A percentile compares a stretch with the other conserved stretches of the same genome.
These are phyloP conservation scores for Calonectria montana DNA, from an alignment of 2,329 filamentous ascomycete species.

Conservation along the genomic window DNA sequence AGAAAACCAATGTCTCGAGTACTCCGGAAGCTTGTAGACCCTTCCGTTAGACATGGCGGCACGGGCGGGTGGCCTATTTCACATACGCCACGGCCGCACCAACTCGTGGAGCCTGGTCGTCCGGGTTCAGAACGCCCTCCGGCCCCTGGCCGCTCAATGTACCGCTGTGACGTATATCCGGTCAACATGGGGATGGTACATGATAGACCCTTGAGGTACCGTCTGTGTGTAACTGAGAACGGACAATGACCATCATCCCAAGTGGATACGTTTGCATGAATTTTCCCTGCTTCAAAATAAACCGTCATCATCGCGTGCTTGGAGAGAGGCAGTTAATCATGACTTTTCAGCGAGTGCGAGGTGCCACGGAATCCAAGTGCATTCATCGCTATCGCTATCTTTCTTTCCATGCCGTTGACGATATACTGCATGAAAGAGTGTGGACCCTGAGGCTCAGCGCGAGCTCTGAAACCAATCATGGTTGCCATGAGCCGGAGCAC, in stretches of 20 bases:
- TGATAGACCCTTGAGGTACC: conserved; percentile 4
- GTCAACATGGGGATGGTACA: background rate
- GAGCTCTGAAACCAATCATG: conserved; percentile 32
- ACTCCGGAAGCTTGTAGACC: conserved; percentile 20
- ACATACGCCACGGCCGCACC: conserved; percentile 38
- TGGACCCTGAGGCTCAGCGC: conserved; percentile 44
- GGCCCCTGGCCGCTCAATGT: background rate
- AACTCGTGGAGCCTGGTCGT: conserved; percentile 16
- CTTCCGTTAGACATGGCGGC: conserved; percentile 29
- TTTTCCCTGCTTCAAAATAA: background rate
- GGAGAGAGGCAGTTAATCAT: conserved; percentile 5
- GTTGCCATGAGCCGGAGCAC: conserved; percentile 13
- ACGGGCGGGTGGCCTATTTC: conserved; percentile 36
- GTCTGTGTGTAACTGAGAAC: conserved; percentile 6
- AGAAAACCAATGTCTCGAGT: conserved; percentile 20
- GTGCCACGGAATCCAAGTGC: background rate
- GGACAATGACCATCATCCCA: conserved; percentile 6
- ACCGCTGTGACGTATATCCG: conserved; percentile 17
- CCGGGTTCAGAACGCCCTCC: background rate
- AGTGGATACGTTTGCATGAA: conserved; percentile 5
- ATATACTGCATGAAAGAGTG: conserved; percentile 31
- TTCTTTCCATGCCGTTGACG: conserved; percentile 29
- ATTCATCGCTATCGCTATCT: background rate
- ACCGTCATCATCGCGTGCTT: background rate
- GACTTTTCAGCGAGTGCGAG: conserved; percentile 15